These are phyloP conservation scores for Talaromyces marneffei DNA, from an alignment of 2,329 filamentous ascomycete species.

Conservation along the genomic window DNA sequence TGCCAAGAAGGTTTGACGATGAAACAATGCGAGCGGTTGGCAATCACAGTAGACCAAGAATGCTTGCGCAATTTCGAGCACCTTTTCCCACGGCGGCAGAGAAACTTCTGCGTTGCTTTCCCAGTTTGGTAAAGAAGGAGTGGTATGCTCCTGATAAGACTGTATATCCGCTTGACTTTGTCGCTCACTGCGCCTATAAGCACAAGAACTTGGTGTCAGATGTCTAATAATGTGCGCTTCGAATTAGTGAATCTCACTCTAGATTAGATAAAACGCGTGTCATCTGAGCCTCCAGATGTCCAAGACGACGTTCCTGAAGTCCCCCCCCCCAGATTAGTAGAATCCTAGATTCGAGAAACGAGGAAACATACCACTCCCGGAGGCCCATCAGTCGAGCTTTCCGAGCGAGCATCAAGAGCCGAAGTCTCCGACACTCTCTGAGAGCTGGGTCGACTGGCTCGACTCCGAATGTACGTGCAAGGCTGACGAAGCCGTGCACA, in stretches of 20 bases:
- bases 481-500: constrained; percentile 45
- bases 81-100: constrained; percentile 36
- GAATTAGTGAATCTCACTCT: constrained; percentile 23
- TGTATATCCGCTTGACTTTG: not conserved
- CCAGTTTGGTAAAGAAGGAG: constrained; percentile 9
- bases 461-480: constrained; percentile 44
- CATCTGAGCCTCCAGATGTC: constrained; percentile 30
- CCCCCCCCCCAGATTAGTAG: not conserved
- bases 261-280: constrained; percentile 32
- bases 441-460: constrained; percentile 16
- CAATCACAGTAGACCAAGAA: constrained; percentile 47
- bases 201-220: not conserved
- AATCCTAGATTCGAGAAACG: not conserved
- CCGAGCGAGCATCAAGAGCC: constrained; percentile 10
- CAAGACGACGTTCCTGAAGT: constrained; percentile 29
- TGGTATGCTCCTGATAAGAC: constrained; percentile 9
- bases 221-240: not conserved
- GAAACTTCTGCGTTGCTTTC: constrained; percentile 14
- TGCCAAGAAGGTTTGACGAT: constrained; percentile 35
- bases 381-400: constrained; percentile 7
- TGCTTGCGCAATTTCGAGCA: constrained; percentile 35
- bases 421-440: constrained; percentile 2
- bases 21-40: constrained; percentile 47
- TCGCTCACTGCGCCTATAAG: not conserved
- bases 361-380: not conserved